A percentile compares a stretch with the other conserved stretches of the same genome.
phyloP scores from a whole-genome alignment of 2,329 filamentous ascomycete genomes.

The Verticillium alfalfae region DNA sequence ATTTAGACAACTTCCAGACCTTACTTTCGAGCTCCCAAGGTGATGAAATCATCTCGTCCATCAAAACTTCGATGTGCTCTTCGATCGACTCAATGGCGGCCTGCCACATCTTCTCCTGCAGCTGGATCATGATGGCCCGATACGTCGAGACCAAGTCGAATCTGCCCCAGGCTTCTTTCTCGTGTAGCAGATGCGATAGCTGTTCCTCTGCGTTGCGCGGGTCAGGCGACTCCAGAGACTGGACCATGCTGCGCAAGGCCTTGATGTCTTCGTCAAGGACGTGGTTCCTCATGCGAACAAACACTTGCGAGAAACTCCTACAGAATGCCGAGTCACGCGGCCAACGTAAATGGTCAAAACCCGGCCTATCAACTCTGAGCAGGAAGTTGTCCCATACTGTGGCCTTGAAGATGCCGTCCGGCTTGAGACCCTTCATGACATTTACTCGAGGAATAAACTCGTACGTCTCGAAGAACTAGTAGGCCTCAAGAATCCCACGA shows the following conservation, averaged over 20 bases:
- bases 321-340: no score
- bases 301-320: background rate
- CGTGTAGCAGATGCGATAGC: background rate
- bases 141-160: background rate
- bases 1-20: background rate
- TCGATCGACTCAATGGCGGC: constrained; percentile 2
- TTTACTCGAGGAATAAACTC: no score
- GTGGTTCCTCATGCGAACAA: background rate
- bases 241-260: background rate
- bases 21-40: background rate
- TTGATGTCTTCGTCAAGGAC: background rate
- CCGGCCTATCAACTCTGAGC: no score
- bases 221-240: background rate
- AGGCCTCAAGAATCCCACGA: no score
- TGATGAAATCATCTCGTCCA: background rate
- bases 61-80: background rate
- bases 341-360: fast-evolving
- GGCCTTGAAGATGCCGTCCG: no score
- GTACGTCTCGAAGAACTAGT: no score
- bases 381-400: no score
- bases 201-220: background rate
- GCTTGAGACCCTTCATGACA: no score
- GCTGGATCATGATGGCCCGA: background rate
- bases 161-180: background rate
- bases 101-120: constrained; percentile 3